Evolutionary conservation across 192 early-diverging fungal species (phyloP).

Genomic region (Gryganskiella cystojenkinii): DNA sequence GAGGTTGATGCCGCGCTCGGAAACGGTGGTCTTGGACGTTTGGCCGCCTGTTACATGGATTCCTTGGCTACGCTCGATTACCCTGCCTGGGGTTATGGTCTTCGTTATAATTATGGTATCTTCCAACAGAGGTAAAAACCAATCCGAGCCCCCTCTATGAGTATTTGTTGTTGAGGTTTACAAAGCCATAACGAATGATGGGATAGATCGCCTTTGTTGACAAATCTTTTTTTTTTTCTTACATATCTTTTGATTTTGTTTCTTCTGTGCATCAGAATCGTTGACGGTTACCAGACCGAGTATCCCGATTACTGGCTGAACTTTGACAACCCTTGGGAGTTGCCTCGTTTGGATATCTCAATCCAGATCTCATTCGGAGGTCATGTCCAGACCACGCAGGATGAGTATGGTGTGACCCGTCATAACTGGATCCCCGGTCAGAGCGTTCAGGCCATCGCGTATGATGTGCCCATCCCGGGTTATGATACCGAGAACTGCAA

Average conservation of each 20-base stretch:
- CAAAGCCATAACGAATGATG: too few relatives aligned
- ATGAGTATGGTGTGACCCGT: conserved; percentile 73
- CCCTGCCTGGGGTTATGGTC: conserved; percentile 97
- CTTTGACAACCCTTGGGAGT: conserved; percentile 97
- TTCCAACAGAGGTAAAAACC: conserved; percentile 86
- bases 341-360: conserved; percentile 90
- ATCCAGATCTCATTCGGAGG: conserved; percentile 94
- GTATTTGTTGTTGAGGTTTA: too few relatives aligned
- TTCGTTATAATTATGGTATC: conserved; percentile 98
- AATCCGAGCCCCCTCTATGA: too few relatives aligned
- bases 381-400: conserved; percentile 76
- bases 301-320: conserved; percentile 97
- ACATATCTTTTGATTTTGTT: not conserved
- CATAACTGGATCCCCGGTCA: conserved; percentile 89
- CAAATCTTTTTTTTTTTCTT: not conserved
- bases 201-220: too few relatives aligned
- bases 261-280: conserved; percentile 60
- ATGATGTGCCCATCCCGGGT: conserved; percentile 97
- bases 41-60: conserved; percentile 99
- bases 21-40: conserved; percentile 96
- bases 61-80: conserved; percentile 94
- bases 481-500: conserved; percentile 94
- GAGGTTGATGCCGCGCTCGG: conserved; percentile 97
- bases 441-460: conserved; percentile 91
- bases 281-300: conserved; percentile 96